Percentiles rank a stretch among this genome's conserved stretches.
phyloP scores from a whole-genome alignment of 176 grass and related monocot species.

The Cenchrus fungigraminus region DNA sequence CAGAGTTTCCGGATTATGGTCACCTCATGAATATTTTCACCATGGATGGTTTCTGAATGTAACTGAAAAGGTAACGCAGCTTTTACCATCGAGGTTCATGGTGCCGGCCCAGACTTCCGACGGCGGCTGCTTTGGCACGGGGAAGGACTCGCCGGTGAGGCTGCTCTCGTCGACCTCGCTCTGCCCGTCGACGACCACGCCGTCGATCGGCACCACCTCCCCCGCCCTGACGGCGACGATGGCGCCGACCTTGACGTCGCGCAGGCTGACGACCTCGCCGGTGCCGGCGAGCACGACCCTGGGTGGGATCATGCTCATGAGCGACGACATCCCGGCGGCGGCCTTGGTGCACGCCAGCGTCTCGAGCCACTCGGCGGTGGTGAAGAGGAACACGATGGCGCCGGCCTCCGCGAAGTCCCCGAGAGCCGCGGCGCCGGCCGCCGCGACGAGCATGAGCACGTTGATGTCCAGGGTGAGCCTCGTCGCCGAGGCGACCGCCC shows the following conservation, averaged over 20 bases:
- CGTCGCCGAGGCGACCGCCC: constrained; percentile 23
- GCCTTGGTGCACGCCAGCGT: constrained; percentile 63
- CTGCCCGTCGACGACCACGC: constrained; percentile 62
- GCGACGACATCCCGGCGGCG: constrained; percentile 53
- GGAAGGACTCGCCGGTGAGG: constrained; percentile 87
- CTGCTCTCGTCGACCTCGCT: constrained; percentile 76
- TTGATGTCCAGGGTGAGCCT: constrained; percentile 72
- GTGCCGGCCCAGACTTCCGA: constrained; percentile 81
- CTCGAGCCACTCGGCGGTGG: constrained; percentile 78
- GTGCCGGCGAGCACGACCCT: constrained; percentile 55
- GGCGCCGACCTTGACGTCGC: constrained; percentile 35
- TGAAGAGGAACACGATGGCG: constrained; percentile 85
- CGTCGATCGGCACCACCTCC: constrained; percentile 71
- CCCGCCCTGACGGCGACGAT: constrained; percentile 65
- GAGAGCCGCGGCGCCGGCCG: constrained; percentile 56
- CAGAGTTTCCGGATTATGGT: neutral
- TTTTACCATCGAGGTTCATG: constrained; percentile 68
- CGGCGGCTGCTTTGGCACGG: constrained; percentile 49
- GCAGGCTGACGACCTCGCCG: constrained; percentile 42
- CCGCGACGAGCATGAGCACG: constrained; percentile 62
- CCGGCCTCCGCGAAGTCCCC: constrained; percentile 65
- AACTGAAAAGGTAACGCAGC: neutral
- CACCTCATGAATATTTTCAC: neutral
- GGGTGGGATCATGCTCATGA: constrained; percentile 61
- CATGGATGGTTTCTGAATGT: neutral